Base-by-base conservation (phyloP, 208 protist species). In the Trypanosoma mega region DNA sequence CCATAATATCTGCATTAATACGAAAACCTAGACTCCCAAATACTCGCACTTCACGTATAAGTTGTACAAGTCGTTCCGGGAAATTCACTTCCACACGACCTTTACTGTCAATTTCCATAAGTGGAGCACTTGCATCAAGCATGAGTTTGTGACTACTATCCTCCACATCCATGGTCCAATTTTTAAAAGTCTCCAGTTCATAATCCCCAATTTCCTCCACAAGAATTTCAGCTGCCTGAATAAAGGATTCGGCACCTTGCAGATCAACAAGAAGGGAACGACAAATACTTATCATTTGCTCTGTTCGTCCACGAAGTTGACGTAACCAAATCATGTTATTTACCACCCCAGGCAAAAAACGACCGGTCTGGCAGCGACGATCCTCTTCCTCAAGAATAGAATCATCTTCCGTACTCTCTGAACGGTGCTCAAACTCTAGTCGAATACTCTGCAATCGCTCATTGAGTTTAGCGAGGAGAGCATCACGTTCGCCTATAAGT, bases 301-400 rank as follows among this genome's bases (percentile, higher is more conserved):
- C 80, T 20, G 93, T 76, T 14, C 75, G 64, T 23, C 82, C 72
- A 18, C 82, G 72, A 7, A 95, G 69, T 74, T 96, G 92, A 21
- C 92, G 85, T 4, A 95, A 76, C 87, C 89, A 97, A 48, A 96
- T 85, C 60, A 96, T 82, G 63, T 89, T 92, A 72, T 97, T 97
- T 50, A 94, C 88, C 12, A 97, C 86, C 30, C 80, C 89, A 1
- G 92, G 92, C 70, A 97, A 86, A 61, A 93, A 93, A 29, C 92
- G 85, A 7, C 92, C 89, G 8, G 92, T 78, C 52, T 97, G 92
- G 67, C 80, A 94, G 31, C 77, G 74, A 9, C 80, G 75, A 69
- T 97, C 92, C 49, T 97, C 85, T 49, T 92, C 81, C 45, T 94
- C 87, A 21, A 93, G 70, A 21, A 90, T 58, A 7, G 45, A 46